Base-by-base conservation (phyloP, 2,329 filamentous ascomycete species). In the Harringtonia lauricola region DNA sequence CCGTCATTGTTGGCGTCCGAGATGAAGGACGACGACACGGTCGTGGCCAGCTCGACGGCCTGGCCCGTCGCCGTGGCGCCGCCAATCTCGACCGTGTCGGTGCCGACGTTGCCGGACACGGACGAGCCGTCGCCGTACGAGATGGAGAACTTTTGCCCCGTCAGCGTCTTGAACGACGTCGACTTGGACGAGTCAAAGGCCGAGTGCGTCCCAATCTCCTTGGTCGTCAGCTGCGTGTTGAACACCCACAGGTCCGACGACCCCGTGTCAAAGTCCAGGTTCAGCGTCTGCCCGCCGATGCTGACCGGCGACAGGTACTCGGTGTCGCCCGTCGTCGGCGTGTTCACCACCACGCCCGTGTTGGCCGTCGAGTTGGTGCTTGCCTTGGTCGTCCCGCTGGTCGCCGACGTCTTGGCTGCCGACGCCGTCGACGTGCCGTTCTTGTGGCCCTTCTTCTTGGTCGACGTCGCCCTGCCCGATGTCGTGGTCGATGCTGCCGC, bases 171-270 rank as follows among this genome's bases (percentile, higher is more conserved):
- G 43, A 65, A 64, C 13, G 52, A 58, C 18, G 52, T 49, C 38
- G 65, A 68, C 49, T 60, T 51, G 14, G 48, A 44, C 4, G 64
- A 56, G 50, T 68, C 57, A 51, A 57, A 70, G 21, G 64, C 42
- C 10, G 52, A 53, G 60, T 83, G 82, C 33, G 69, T 68, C 24
- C 57, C 54, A 31, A 66, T 67, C 37, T 65, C 50, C 6, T 56
- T 46, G 1, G 62, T 43, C 2, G 70, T 56, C 31, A 86, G 70
- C 43, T 70, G 57, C 15, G 74, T 77, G 63, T 74, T 83, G 64
- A 86, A 83, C 19, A 83, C 74, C 82, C 81, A 87, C 65, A 85
- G 69, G 59, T 86, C 83, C 13, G 82, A 74, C 2, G 81, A 86
- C 45, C 83, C 83, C n/a, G 80, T 82, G 60, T 87, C 83, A 56